A percentile compares a stretch with the other conserved stretches of the same genome.
Evolutionary conservation across 306 rosid genomes (phyloP).

Genomic region (Malus orientalis): DNA sequence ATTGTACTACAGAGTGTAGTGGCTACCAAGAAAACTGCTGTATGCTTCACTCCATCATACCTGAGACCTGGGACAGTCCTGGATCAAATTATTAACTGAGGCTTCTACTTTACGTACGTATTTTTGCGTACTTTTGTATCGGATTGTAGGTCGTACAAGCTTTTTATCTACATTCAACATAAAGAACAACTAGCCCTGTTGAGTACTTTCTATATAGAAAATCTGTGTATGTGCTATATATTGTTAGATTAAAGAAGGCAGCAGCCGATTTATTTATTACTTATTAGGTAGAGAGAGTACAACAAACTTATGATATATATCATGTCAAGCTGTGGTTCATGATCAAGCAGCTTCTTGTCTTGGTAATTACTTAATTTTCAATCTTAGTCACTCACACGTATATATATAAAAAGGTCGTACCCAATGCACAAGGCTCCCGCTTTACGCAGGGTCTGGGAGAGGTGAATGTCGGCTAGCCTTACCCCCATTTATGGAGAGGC

Average conservation of each 20-base stretch:
- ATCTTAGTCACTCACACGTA: too few relatives aligned
- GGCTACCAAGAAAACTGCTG: constrained; percentile 26
- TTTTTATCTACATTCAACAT: not conserved
- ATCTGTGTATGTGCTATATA: not conserved
- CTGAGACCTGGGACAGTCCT: constrained; percentile 68
- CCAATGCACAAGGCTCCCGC: too few relatives aligned
- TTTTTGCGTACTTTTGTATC: not conserved
- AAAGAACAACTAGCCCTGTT: not conserved
- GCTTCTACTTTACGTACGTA: not conserved
- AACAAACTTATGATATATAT: not conserved
- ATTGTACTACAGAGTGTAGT: constrained; percentile 16
- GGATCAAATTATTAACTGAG: constrained; percentile 49
- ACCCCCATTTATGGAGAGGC: too few relatives aligned
- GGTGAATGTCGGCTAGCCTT: too few relatives aligned
- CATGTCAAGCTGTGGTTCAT: not conserved
- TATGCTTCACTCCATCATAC: constrained; percentile 48
- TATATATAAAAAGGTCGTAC: too few relatives aligned
- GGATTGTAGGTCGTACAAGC: constrained; percentile 1
- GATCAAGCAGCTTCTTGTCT: not conserved
- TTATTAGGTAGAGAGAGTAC: not conserved
- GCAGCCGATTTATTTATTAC: not conserved
- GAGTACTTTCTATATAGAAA: not conserved
- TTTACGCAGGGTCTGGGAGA: too few relatives aligned
- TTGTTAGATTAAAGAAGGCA: not conserved
- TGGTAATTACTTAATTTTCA: too few relatives aligned